These are phyloP conservation scores for Globisporangium carolinianum DNA, from an alignment of 352 stramenopile species.

Conservation along the genomic window DNA sequence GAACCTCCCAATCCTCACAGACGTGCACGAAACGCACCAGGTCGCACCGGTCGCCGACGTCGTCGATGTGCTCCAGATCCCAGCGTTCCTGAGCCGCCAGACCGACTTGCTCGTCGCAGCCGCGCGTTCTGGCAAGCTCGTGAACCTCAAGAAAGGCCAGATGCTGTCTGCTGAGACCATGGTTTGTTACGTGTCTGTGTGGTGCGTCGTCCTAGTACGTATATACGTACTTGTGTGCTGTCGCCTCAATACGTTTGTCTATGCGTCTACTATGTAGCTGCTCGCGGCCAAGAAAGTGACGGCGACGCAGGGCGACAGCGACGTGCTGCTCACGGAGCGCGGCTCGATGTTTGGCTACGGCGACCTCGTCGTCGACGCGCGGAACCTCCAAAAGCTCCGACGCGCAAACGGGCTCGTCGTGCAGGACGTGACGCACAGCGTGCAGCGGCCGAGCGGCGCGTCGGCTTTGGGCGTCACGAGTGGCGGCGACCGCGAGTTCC, in stretches of 20 bases:
- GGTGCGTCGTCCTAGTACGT: not conserved
- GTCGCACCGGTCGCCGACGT: constrained; percentile 56
- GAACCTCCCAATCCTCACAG: constrained; percentile 72
- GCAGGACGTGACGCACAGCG: constrained; percentile 84
- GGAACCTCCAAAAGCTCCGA: constrained; percentile 72
- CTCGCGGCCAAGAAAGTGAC: constrained; percentile 69
- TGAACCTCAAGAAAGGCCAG: constrained; percentile 88
- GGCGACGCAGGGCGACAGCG: constrained; percentile 47
- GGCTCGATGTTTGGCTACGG: constrained; percentile 87
- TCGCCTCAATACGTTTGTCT: not conserved
- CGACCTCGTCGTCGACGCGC: constrained; percentile 80
- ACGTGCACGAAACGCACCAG: constrained; percentile 84
- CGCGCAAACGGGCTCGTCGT: constrained; percentile 57
- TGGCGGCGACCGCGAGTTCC: constrained; percentile 71
- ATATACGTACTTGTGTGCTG: not conserved
- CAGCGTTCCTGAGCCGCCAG: constrained; percentile 85
- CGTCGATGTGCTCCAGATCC: constrained; percentile 83
- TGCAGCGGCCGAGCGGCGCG: constrained; percentile 56
- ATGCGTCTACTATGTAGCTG: constrained; percentile 22
- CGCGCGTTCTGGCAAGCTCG: constrained; percentile 60
- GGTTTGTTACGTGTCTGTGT: constrained; percentile 3
- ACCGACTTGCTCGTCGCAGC: constrained; percentile 80
- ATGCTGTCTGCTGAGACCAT: constrained; percentile 84
- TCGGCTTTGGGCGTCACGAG: constrained; percentile 39
- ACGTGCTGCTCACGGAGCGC: constrained; percentile 83